Evolutionary conservation across 371 early-diverging fungal species (phyloP).

Genomic region (Parasitella parasitica): DNA sequence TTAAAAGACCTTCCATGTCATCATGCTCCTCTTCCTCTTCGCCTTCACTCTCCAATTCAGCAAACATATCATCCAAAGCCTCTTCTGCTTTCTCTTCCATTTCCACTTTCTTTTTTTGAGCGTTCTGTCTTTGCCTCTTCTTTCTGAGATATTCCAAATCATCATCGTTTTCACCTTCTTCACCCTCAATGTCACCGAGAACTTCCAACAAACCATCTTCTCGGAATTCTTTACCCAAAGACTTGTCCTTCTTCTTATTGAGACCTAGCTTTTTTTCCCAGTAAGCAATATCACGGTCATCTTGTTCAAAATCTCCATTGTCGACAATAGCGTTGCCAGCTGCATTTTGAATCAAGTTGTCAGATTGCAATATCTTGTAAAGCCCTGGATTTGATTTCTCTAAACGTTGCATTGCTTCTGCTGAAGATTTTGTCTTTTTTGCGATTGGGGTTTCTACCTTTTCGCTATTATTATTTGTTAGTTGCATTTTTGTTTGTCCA

Average conservation of each 20-base stretch:
- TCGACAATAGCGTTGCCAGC: slow-evolving; percentile 10
- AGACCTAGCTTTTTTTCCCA: slow-evolving; percentile 80
- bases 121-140: slow-evolving; percentile 39
- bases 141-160: slow-evolving; percentile 48
- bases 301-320: slow-evolving; percentile 56
- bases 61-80: slow-evolving; percentile 37
- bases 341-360: slow-evolving; percentile 48
- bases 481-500: not conserved
- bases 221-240: slow-evolving; percentile 53
- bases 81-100: slow-evolving; percentile 46
- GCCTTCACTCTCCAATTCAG: slow-evolving; percentile 25
- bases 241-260: slow-evolving; percentile 56
- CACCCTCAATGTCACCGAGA: slow-evolving; percentile 31
- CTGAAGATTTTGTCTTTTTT: slow-evolving; percentile 20
- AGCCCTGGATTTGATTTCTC: slow-evolving; percentile 69
- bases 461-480: slow-evolving; percentile 1
- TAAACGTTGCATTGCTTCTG: slow-evolving; percentile 60
- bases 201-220: slow-evolving; percentile 58
- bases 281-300: slow-evolving; percentile 74
- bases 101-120: slow-evolving; percentile 35
- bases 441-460: not conserved
- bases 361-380: slow-evolving; percentile 63
- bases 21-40: slow-evolving; percentile 5
- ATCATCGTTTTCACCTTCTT: slow-evolving; percentile 29
- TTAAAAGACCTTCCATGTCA: not conserved